phyloP scores from a whole-genome alignment of 768 basidiomycete species.

The Mycena indigotica region DNA sequence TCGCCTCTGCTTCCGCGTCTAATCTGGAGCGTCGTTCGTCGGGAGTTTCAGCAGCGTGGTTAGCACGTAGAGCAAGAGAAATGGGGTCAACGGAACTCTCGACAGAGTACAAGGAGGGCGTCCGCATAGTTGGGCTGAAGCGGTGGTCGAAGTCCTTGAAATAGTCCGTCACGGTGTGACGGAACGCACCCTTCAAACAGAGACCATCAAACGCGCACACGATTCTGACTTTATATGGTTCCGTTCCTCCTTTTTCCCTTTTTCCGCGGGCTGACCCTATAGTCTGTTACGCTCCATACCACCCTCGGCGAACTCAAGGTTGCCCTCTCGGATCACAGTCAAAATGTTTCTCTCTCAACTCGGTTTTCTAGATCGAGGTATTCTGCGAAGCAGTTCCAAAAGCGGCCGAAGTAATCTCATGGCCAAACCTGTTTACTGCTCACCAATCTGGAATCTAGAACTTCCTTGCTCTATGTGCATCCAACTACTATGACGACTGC shows the following conservation, averaged over 20 bases:
- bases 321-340: neutral
- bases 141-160: slow-evolving; percentile 14
- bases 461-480: slow-evolving; percentile 92
- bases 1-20: slow-evolving; percentile 70
- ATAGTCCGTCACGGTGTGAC: neutral
- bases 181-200: neutral
- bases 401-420: slow-evolving; percentile 75
- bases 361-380: slow-evolving; percentile 73
- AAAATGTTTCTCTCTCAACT: neutral
- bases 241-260: slow-evolving; percentile 26
- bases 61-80: slow-evolving; percentile 53
- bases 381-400: slow-evolving; percentile 98
- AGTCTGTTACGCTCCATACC: slow-evolving; percentile 96
- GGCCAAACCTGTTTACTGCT: slow-evolving; percentile 10
- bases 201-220: neutral
- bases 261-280: slow-evolving; percentile 8
- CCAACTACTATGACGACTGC: slow-evolving; percentile 81
- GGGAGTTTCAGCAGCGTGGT: slow-evolving; percentile 71
- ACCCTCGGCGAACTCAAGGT: slow-evolving; percentile 96
- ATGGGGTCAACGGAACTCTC: slow-evolving; percentile 64
- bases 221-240: too few species aligned
- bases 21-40: slow-evolving; percentile 63
- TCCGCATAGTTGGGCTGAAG: slow-evolving; percentile 52
- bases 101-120: slow-evolving; percentile 71
- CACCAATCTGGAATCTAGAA: slow-evolving; percentile 56